Percentiles rank a stretch among this genome's conserved stretches.
These are phyloP conservation scores for Leccinum broughii DNA, from an alignment of 768 basidiomycete genomes.

Conservation along the genomic window DNA sequence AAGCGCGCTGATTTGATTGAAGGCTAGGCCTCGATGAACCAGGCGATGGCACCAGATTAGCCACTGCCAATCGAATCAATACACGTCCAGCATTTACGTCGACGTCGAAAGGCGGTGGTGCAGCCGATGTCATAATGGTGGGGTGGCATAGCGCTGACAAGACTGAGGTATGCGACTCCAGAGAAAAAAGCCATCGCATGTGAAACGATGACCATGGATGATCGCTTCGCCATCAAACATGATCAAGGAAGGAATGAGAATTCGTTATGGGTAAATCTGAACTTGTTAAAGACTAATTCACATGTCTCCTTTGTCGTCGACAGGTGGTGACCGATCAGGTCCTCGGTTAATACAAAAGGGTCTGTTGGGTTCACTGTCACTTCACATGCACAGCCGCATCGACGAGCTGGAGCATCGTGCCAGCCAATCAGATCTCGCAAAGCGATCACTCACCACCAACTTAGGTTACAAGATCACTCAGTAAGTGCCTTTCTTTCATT, in stretches of 20 bases:
- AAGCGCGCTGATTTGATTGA: not conserved
- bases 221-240: slow-evolving; percentile 22
- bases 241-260: not conserved
- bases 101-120: not conserved
- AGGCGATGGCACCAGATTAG: slow-evolving; percentile 12
- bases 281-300: not conserved
- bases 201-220: slow-evolving; percentile 13
- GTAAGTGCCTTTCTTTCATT: too few species aligned
- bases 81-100: not conserved
- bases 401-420: not conserved
- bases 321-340: not conserved
- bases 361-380: not conserved
- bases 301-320: not conserved
- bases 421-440: not conserved
- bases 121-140: not conserved
- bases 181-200: not conserved
- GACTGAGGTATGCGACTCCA: not conserved
- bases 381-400: not conserved
- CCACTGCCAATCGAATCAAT: slow-evolving; percentile 1
- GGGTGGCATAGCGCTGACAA: not conserved
- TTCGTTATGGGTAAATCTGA: not conserved
- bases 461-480: not conserved
- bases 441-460: not conserved
- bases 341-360: not conserved
- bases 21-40: slow-evolving; percentile 13